Conservation (phyloP, 2,329 filamentous ascomycete genomes). For the Claviceps purpurea region DNA sequence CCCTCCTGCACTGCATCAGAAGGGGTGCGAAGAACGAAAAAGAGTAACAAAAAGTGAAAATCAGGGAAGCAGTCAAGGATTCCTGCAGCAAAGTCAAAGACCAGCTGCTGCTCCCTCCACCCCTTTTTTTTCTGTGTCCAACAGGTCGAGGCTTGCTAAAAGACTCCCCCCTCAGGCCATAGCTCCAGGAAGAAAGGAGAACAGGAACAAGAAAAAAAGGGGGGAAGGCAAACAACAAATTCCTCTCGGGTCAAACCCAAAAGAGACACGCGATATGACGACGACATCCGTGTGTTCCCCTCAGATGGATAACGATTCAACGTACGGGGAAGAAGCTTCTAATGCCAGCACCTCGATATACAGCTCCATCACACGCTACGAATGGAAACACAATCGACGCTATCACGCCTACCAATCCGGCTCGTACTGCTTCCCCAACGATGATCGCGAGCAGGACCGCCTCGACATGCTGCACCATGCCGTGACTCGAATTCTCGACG, state of each 20-base stretch:
- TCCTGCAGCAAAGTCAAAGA: neutral
- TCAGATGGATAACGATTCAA: slow-evolving; percentile 7
- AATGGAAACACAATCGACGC: slow-evolving; percentile 26
- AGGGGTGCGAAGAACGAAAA: neutral
- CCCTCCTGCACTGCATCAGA: neutral
- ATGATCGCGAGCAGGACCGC: slow-evolving; percentile 24
- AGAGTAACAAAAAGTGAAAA: neutral
- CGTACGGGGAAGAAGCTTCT: slow-evolving; percentile 7
- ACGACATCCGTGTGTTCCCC: neutral
- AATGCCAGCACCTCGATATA: slow-evolving; percentile 15
- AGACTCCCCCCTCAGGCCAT: neutral
- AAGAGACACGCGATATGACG: neutral
- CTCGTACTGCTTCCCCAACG: slow-evolving; percentile 24
- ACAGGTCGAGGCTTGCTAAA: neutral
- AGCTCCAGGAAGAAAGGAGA: neutral
- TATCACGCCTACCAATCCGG: slow-evolving; percentile 27
- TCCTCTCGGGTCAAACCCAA: too few relatives aligned
- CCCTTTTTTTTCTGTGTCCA: neutral
- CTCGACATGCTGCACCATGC: slow-evolving; percentile 26
- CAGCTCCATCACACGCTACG: slow-evolving; percentile 21
- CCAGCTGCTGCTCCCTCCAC: neutral
- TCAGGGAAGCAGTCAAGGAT: neutral
- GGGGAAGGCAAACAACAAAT: neutral
- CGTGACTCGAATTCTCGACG: slow-evolving; percentile 18
- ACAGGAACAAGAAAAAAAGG: neutral